Percentiles rank a stretch among this genome's conserved stretches.
phyloP scores from a whole-genome alignment of 768 basidiomycete species.

The Suillus placidus region DNA sequence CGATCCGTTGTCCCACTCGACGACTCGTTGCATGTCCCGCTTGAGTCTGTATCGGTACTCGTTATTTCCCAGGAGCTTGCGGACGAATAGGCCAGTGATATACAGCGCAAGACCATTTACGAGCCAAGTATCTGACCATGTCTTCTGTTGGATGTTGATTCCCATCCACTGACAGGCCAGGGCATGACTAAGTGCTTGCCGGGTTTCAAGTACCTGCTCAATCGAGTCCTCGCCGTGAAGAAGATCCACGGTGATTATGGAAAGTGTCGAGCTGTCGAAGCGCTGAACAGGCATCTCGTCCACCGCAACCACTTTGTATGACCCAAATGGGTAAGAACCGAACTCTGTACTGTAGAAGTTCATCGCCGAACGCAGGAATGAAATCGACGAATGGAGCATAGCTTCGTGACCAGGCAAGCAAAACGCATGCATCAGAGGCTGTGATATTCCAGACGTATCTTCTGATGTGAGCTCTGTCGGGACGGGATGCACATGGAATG shows the following conservation, averaged over 20 bases:
- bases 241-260: constrained; percentile 77
- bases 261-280: constrained; percentile 84
- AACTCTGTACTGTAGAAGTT: constrained; percentile 89
- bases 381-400: constrained; percentile 67
- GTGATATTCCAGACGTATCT: constrained; percentile 62
- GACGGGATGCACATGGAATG: constrained; percentile 80
- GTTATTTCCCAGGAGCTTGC: constrained; percentile 90
- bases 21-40: constrained; percentile 93
- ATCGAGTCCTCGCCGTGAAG: constrained; percentile 87
- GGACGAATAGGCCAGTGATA: constrained; percentile 85
- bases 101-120: constrained; percentile 92
- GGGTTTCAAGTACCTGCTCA: constrained; percentile 90
- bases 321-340: constrained; percentile 94
- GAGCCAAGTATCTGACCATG: constrained; percentile 96
- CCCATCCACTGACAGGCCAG: constrained; percentile 97
- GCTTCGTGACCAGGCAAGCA: constrained; percentile 88
- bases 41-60: constrained; percentile 95
- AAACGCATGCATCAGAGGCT: constrained; percentile 86
- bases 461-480: constrained; percentile 62
- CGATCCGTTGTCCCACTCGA: constrained; percentile 82
- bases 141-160: constrained; percentile 92
- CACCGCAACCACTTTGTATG: constrained; percentile 93
- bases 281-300: constrained; percentile 82
- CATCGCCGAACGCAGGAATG: constrained; percentile 87
- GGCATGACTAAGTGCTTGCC: constrained; percentile 84